Conservation (phyloP, 2,329 filamentous ascomycete species). For the Iodosphaeria phyllophila region DNA sequence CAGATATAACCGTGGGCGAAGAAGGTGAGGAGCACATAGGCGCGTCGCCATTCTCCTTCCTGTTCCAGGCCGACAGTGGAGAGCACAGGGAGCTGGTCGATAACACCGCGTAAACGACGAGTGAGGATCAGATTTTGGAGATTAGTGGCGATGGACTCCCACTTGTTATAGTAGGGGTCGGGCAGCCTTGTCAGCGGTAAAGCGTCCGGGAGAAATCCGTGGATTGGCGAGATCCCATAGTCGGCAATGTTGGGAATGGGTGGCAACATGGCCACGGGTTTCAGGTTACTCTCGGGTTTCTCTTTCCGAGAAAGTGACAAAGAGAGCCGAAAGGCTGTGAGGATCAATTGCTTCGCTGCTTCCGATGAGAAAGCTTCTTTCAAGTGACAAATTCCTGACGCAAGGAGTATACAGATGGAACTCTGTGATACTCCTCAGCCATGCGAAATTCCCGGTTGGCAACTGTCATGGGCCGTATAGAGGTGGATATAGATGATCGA, state of each 20-base stretch:
- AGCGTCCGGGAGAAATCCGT: conserved; percentile 77
- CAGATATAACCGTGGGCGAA: conserved; percentile 78
- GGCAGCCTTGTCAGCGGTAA: conserved; percentile 64
- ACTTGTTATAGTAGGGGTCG: conserved; percentile 84
- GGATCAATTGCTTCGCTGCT: background rate
- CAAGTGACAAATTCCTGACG: conserved; percentile 29
- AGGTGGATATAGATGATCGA: background rate
- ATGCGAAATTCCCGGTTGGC: conserved; percentile 21
- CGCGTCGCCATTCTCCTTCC: conserved; percentile 76
- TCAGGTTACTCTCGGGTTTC: conserved; percentile 5
- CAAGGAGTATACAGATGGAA: conserved; percentile 42
- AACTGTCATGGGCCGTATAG: conserved; percentile 16
- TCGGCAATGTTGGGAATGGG: conserved; percentile 47
- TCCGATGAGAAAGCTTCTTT: conserved; percentile 4
- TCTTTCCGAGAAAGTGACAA: background rate
- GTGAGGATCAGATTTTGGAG: conserved; percentile 75
- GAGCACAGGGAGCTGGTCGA: conserved; percentile 68
- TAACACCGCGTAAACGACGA: conserved; percentile 59
- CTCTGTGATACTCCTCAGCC: conserved; percentile 45
- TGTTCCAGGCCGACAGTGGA: conserved; percentile 66
- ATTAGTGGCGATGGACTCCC: conserved; percentile 76
- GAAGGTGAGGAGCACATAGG: conserved; percentile 49
- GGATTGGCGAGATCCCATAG: conserved; percentile 59
- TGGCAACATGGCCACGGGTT: conserved; percentile 28
- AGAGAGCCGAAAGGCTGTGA: conserved; percentile 3